Conservation (phyloP, 139 green algal species). For the Ettlia oleoabundans region DNA sequence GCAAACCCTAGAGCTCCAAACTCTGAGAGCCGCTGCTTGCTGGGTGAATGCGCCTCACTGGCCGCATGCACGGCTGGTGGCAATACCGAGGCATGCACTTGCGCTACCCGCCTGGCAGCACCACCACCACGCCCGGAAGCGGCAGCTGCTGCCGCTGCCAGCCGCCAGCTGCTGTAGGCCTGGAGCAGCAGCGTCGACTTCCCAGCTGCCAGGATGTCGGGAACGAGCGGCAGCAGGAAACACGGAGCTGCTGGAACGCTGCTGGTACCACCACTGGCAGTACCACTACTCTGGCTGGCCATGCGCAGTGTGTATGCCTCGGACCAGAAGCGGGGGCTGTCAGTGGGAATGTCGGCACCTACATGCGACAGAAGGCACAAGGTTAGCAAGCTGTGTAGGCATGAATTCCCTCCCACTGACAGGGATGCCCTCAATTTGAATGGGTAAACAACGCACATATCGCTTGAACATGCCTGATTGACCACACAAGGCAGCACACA, state of each 20-base stretch:
- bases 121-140: background rate
- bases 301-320: slow-evolving; percentile 34
- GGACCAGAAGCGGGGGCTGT: slow-evolving; percentile 45
- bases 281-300: background rate
- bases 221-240: slow-evolving; percentile 45
- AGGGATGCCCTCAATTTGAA: too few relatives aligned
- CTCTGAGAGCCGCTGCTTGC: slow-evolving; percentile 26
- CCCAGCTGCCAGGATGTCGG: slow-evolving; percentile 53
- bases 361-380: background rate
- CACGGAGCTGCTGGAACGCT: slow-evolving; percentile 20
- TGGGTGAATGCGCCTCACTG: background rate
- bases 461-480: too few relatives aligned
- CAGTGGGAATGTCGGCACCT: slow-evolving; percentile 18
- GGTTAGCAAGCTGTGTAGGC: too few relatives aligned
- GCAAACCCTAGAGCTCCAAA: slow-evolving; percentile 16
- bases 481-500: too few relatives aligned
- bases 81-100: background rate
- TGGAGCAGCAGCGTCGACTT: slow-evolving; percentile 52
- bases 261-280: too few relatives aligned
- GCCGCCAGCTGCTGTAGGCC: slow-evolving; percentile 15
- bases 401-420: too few relatives aligned
- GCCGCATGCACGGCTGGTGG: background rate
- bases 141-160: slow-evolving; percentile 8
- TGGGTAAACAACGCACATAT: too few relatives aligned
- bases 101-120: background rate